These are phyloP conservation scores for Dipteronia dyeriana DNA, from an alignment of 345 rosid genomes.

Conservation along the genomic window DNA sequence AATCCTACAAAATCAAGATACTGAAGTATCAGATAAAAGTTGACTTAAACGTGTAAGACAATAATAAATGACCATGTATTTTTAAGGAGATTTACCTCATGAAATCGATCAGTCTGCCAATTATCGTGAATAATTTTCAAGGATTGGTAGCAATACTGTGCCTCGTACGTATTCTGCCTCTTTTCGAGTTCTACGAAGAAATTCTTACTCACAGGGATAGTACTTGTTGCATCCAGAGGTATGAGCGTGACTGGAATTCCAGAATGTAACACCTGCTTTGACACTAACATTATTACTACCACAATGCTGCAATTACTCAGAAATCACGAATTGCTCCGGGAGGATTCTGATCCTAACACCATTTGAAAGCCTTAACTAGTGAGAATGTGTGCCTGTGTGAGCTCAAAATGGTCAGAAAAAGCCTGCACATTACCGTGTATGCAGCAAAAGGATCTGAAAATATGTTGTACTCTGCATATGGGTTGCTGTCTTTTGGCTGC, in stretches of 20 bases:
- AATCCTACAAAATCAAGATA: slow-evolving; percentile 47
- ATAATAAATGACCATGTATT: not conserved
- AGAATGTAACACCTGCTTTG: slow-evolving; percentile 74
- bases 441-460: slow-evolving; percentile 33
- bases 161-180: slow-evolving; percentile 69
- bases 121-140: slow-evolving; percentile 72
- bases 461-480: slow-evolving; percentile 32
- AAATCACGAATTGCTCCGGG: too few species aligned
- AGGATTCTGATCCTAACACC: too few species aligned
- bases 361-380: too few species aligned
- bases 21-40: not conserved
- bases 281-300: not conserved
- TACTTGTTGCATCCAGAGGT: slow-evolving; percentile 92
- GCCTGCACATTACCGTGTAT: slow-evolving; percentile 15
- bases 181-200: slow-evolving; percentile 64
- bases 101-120: slow-evolving; percentile 60
- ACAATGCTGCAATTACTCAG: not conserved
- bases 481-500: slow-evolving; percentile 20
- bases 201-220: slow-evolving; percentile 55
- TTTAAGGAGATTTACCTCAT: slow-evolving; percentile 38
- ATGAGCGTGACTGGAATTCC: slow-evolving; percentile 80
- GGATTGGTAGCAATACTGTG: slow-evolving; percentile 72
- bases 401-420: not conserved
- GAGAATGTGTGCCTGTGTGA: not conserved
- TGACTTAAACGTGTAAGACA: not conserved